phyloP scores from a whole-genome alignment of 306 rosid genomes.

The Cajanus cajan region DNA sequence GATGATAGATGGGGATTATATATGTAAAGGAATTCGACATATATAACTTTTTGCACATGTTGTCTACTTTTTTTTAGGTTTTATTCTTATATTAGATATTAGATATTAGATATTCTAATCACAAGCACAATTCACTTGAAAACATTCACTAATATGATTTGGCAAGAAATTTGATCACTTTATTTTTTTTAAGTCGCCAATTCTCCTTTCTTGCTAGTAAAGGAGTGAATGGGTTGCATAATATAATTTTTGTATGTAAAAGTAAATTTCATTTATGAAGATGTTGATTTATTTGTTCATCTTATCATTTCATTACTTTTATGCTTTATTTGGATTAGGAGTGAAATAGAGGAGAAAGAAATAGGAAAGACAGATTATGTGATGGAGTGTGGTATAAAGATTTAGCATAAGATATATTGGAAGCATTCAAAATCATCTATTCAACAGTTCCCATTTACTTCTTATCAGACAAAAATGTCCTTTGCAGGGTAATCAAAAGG shows the following conservation, averaged over 20 bases:
- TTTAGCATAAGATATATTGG: not conserved
- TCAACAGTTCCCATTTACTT: too few species aligned
- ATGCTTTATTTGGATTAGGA: too few species aligned
- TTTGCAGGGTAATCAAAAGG: not conserved
- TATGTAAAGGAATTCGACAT: not conserved
- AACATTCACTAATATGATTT: not conserved
- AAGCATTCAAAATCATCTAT: not conserved
- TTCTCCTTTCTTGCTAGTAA: not conserved
- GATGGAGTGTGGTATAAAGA: not conserved
- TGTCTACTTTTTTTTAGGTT: not conserved
- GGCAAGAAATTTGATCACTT: not conserved
- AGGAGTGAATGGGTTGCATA: not conserved
- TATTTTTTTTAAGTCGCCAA: not conserved
- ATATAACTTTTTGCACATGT: not conserved
- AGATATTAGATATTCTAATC: not conserved
- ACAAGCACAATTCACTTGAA: not conserved
- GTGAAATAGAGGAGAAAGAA: too few species aligned
- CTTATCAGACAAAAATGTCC: not conserved
- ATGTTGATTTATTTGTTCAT: not conserved
- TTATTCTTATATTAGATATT: not conserved
- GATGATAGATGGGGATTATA: not conserved
- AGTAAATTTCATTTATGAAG: not conserved
- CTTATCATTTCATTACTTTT: too few species aligned
- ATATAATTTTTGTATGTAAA: too few species aligned
- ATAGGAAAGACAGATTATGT: too few species aligned